Percentiles rank a stretch among this genome's conserved stretches.
phyloP scores from a whole-genome alignment of 1,284 basidiomycete genomes.

The Pterula multifida region DNA sequence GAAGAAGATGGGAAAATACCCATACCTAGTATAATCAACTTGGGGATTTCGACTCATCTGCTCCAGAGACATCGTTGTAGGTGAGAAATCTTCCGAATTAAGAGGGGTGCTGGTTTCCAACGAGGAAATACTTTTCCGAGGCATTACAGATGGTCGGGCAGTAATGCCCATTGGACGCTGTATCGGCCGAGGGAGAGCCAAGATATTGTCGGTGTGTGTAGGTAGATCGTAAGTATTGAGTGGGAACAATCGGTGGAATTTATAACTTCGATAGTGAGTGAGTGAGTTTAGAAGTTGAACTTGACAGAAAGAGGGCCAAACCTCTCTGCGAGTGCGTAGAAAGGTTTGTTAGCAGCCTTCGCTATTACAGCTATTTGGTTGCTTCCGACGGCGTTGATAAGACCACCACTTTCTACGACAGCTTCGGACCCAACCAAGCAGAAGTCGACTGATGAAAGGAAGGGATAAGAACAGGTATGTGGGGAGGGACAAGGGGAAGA shows the following conservation, averaged over 20 bases:
- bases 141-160: conserved; percentile 3
- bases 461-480: not conserved
- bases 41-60: conserved; percentile 67
- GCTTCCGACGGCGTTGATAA: conserved; percentile 86
- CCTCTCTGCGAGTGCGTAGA: conserved; percentile 95
- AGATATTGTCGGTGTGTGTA: conserved; percentile 59
- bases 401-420: conserved; percentile 87
- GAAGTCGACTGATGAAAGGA: conserved; percentile 52
- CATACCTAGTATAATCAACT: conserved; percentile 74
- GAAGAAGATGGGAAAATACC: not conserved
- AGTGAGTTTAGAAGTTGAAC: conserved; percentile 14
- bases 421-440: conserved; percentile 96
- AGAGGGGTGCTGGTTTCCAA: conserved; percentile 8
- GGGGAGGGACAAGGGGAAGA: conserved; percentile 12
- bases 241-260: conserved; percentile 95
- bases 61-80: conserved; percentile 19
- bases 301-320: conserved; percentile 20
- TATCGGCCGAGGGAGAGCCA: conserved; percentile 45
- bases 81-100: conserved; percentile 13
- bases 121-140: not conserved
- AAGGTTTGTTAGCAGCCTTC: conserved; percentile 88
- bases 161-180: conserved; percentile 12
- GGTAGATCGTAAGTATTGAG: conserved; percentile 95
- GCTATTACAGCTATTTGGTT: conserved; percentile 96
- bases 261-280: conserved; percentile 54